Conservation (phyloP, 768 basidiomycete species). For the Pulveroboletus sp. region DNA sequence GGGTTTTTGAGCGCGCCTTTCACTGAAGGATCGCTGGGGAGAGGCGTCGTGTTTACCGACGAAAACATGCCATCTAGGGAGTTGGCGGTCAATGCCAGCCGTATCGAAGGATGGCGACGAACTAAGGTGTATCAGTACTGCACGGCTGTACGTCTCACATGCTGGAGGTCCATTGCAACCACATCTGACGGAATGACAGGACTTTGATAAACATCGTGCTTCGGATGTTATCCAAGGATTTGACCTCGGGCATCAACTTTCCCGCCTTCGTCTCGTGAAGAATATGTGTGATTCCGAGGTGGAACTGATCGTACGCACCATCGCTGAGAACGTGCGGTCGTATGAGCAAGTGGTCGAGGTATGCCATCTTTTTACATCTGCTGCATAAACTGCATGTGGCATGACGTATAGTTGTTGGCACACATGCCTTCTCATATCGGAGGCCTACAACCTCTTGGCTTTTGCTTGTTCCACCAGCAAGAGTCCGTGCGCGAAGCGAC, state of each 20-base stretch:
- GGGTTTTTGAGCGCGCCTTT: constrained; percentile 64
- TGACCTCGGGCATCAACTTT: constrained; percentile 84
- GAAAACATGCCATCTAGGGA: constrained; percentile 65
- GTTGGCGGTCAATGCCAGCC: constrained; percentile 66
- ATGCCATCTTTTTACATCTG: constrained; percentile 9
- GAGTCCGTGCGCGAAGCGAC: constrained; percentile 73
- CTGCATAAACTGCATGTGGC: neutral
- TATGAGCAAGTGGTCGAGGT: constrained; percentile 94
- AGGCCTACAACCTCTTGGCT: constrained; percentile 81
- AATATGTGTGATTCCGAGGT: constrained; percentile 71
- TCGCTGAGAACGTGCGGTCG: constrained; percentile 66
- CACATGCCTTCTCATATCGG: constrained; percentile 70
- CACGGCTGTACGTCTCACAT: constrained; percentile 50
- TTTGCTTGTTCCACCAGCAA: constrained; percentile 87
- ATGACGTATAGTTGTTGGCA: constrained; percentile 64
- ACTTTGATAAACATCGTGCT: constrained; percentile 54
- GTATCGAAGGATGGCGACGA: constrained; percentile 91
- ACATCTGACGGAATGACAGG: constrained; percentile 41
- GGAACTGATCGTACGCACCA: constrained; percentile 64
- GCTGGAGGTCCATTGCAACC: neutral
- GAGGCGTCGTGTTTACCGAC: constrained; percentile 76
- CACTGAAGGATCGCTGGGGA: constrained; percentile 53
- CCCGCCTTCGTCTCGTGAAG: constrained; percentile 71
- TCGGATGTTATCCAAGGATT: constrained; percentile 68
- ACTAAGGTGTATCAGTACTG: constrained; percentile 77